phyloP scores from a whole-genome alignment of 2,329 filamentous ascomycete genomes.

The Pestalotiopsis sp. region DNA sequence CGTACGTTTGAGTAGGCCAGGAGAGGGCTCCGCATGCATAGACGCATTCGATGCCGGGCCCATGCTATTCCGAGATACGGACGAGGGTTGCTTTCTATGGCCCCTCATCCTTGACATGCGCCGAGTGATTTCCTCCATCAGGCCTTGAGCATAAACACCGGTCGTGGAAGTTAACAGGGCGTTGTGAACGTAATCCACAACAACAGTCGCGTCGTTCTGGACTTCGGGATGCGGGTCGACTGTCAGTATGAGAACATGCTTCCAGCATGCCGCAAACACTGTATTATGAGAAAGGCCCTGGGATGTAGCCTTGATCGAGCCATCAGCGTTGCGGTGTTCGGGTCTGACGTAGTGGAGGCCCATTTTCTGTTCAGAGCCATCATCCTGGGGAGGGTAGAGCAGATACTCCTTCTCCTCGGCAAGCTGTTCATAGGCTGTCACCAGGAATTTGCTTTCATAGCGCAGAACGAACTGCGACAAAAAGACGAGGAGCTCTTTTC shows the following conservation, averaged over 20 bases:
- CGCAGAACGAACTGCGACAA: conserved; percentile 88
- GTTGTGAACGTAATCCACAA: conserved; percentile 84
- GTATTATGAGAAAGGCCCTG: conserved; percentile 79
- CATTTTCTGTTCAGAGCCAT: conserved; percentile 62
- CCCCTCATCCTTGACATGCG: conserved; percentile 50
- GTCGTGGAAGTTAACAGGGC: conserved; percentile 78
- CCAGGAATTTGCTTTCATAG: conserved; percentile 90
- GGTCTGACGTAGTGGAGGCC: conserved; percentile 63
- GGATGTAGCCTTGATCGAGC: conserved; percentile 57
- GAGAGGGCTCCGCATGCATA: conserved; percentile 52
- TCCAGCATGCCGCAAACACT: conserved; percentile 92
- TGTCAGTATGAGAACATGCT: conserved; percentile 85
- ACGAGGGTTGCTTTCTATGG: conserved; percentile 40
- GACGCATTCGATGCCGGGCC: conserved; percentile 36
- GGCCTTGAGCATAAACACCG: conserved; percentile 66
- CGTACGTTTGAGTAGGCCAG: conserved; percentile 63
- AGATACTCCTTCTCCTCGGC: conserved; percentile 78
- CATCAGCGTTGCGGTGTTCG: conserved; percentile 58
- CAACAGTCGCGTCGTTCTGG: conserved; percentile 78
- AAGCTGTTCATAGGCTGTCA: conserved; percentile 89
- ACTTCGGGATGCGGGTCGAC: conserved; percentile 96
- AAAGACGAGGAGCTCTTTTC: conserved; percentile 91
- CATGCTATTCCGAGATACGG: conserved; percentile 45
- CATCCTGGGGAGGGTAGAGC: conserved; percentile 55
- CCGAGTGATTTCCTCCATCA: conserved; percentile 74